Evolutionary conservation across 805 yeast species (phyloP).

Genomic region (Ogataea sp.): DNA sequence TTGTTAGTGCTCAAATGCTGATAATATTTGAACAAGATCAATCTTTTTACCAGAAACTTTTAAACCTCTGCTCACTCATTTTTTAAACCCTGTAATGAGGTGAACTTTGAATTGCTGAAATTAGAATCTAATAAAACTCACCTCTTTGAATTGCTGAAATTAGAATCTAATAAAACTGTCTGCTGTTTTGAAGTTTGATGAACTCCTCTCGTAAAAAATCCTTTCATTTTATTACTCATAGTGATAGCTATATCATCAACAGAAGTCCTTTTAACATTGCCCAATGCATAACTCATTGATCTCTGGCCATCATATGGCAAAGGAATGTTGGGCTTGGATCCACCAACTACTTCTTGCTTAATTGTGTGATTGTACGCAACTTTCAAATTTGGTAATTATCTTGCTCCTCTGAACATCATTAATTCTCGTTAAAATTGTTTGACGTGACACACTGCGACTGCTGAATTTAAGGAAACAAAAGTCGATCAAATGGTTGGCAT

Average conservation of each 20-base stretch:
- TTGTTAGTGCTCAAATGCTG: slow-evolving; percentile 1
- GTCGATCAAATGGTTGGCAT: too few species aligned
- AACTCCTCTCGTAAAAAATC: slow-evolving; percentile 19
- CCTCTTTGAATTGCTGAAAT: slow-evolving; percentile 13
- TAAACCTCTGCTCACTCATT: slow-evolving; percentile 53
- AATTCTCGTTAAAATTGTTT: too few species aligned
- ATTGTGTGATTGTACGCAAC: slow-evolving; percentile 19
- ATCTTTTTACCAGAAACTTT: slow-evolving; percentile 54
- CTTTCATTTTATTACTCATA: neutral
- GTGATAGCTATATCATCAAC: slow-evolving; percentile 1
- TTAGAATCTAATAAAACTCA: too few species aligned
- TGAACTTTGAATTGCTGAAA: slow-evolving; percentile 16
- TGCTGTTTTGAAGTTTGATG: slow-evolving; percentile 28
- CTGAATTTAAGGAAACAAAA: too few species aligned
- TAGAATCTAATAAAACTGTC: slow-evolving; percentile 19
- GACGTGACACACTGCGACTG: too few species aligned
- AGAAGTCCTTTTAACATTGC: neutral
- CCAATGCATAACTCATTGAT: neutral
- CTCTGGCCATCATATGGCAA: slow-evolving; percentile 6
- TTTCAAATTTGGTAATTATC: slow-evolving; percentile 25
- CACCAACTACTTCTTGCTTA: slow-evolving; percentile 5
- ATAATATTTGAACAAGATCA: slow-evolving; percentile 39
- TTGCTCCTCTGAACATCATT: slow-evolving; percentile 24
- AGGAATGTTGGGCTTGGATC: neutral
- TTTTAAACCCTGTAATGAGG: slow-evolving; percentile 44